Evolutionary conservation across 352 stramenopile genomes (phyloP).

Genomic region (Globisporangium barbulae): DNA sequence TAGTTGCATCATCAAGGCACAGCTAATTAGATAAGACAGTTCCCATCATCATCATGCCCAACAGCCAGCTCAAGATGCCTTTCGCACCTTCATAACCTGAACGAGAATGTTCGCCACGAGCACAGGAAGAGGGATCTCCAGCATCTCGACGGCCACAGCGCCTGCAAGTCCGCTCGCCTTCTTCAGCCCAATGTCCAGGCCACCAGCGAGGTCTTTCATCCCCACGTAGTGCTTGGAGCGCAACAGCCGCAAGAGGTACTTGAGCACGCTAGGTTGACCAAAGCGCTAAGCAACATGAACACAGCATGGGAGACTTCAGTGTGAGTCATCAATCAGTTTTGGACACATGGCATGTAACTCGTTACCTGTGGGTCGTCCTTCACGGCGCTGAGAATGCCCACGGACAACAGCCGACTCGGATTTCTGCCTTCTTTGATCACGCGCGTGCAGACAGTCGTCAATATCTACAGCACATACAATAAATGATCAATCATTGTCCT

Average conservation of each 20-base stretch:
- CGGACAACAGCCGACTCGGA: conserved; percentile 57
- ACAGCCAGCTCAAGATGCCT: not conserved
- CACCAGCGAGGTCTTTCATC: conserved; percentile 28
- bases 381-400: conserved; percentile 54
- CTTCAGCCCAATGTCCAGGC: conserved; percentile 17
- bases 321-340: not conserved
- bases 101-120: conserved; percentile 71
- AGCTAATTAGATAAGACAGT: not conserved
- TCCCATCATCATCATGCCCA: not conserved
- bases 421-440: conserved; percentile 55
- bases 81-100: conserved; percentile 54
- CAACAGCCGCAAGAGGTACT: conserved; percentile 73
- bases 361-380: conserved; percentile 48
- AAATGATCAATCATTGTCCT: not conserved
- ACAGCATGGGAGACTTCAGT: not conserved
- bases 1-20: conserved; percentile 15
- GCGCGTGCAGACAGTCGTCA: conserved; percentile 45
- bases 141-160: conserved; percentile 26
- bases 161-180: conserved; percentile 22
- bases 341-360: not conserved
- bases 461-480: conserved; percentile 22
- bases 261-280: conserved; percentile 48
- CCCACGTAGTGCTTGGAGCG: conserved; percentile 80
- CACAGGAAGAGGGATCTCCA: conserved; percentile 64
- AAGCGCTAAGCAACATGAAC: conserved; percentile 33